A percentile compares a stretch with the other conserved stretches of the same genome.
phyloP scores from a whole-genome alignment of 2,329 filamentous ascomycete species.

The Phialophora macrospora region DNA sequence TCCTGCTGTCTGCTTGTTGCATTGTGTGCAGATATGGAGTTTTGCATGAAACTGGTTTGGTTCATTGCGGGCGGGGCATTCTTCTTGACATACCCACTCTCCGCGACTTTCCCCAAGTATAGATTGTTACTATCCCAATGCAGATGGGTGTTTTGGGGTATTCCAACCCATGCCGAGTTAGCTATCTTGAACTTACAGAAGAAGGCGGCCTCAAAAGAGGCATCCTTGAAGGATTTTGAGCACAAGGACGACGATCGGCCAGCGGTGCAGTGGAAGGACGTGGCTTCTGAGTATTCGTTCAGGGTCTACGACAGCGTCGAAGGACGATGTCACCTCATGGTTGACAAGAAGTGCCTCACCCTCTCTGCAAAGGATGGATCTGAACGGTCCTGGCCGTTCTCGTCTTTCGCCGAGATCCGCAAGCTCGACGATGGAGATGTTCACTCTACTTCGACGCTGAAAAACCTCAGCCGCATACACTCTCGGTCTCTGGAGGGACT shows the following conservation, averaged over 20 bases:
- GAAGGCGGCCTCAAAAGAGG: conserved; percentile 26
- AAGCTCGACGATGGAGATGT: conserved; percentile 28
- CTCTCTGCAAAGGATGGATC: conserved; percentile 1
- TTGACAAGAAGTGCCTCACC: conserved; percentile 20
- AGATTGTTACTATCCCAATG: conserved; percentile 45
- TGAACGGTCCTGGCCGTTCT: conserved; percentile 20
- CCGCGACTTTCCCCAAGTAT: conserved; percentile 46
- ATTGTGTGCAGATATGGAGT: conserved; percentile 43
- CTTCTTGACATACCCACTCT: conserved; percentile 46
- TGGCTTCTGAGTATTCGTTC: conserved; percentile 9
- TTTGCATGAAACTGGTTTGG: conserved; percentile 46
- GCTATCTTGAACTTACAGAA: conserved; percentile 32
- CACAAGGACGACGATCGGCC: conserved; percentile 8
- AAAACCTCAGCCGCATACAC: conserved; percentile 27
- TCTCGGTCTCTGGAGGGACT: conserved; percentile 20
- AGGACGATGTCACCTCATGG: conserved; percentile 13
- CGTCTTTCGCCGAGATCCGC: conserved; percentile 29
- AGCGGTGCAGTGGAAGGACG: not conserved
- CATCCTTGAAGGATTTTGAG: conserved; percentile 24
- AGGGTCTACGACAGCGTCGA: conserved; percentile 22
- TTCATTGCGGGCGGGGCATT: conserved; percentile 45
- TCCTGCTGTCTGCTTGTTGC: conserved; percentile 42
- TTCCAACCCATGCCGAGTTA: conserved; percentile 44
- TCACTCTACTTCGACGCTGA: conserved; percentile 12
- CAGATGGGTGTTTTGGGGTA: conserved; percentile 48